Percentiles rank a stretch among this genome's conserved stretches.
phyloP scores from a whole-genome alignment of 2,329 filamentous ascomycete species.

The Fusarium zealandicum region DNA sequence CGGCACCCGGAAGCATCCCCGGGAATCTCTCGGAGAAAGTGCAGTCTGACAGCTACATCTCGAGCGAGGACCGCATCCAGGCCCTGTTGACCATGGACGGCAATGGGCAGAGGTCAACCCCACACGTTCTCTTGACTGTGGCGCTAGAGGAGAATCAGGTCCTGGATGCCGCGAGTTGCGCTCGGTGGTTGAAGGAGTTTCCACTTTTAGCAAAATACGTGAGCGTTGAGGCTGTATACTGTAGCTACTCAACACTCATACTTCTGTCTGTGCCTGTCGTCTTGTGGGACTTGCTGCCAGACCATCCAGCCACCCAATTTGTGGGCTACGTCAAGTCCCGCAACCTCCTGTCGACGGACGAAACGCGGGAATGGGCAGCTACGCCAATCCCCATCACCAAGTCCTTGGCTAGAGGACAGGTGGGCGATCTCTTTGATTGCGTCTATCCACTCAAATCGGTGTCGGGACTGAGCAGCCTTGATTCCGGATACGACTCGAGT shows the following conservation, averaged over 20 bases:
- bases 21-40: conserved; percentile 35
- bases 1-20: conserved; percentile 28
- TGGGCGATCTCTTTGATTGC: conserved; percentile 24
- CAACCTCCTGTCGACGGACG: conserved; percentile 30
- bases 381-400: conserved; percentile 37
- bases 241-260: conserved; percentile 38
- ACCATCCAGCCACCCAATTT: conserved; percentile 40
- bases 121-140: conserved; percentile 39
- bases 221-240: conserved; percentile 37
- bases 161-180: conserved; percentile 37
- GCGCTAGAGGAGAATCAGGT: conserved; percentile 38
- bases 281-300: conserved; percentile 37
- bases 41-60: conserved; percentile 29
- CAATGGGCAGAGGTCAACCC: conserved; percentile 34
- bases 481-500: conserved; percentile 39
- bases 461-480: conserved; percentile 37
- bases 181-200: conserved; percentile 41
- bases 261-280: conserved; percentile 40
- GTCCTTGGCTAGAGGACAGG: conserved; percentile 20
- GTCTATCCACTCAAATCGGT: conserved; percentile 32
- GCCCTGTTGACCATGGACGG: conserved; percentile 28
- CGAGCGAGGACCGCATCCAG: conserved; percentile 36
- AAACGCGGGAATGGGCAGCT: conserved; percentile 12
- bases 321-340: conserved; percentile 39
- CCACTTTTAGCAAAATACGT: conserved; percentile 39